Base-by-base conservation (phyloP, 257 asterid species). In the Jacaranda mimosifolia region DNA sequence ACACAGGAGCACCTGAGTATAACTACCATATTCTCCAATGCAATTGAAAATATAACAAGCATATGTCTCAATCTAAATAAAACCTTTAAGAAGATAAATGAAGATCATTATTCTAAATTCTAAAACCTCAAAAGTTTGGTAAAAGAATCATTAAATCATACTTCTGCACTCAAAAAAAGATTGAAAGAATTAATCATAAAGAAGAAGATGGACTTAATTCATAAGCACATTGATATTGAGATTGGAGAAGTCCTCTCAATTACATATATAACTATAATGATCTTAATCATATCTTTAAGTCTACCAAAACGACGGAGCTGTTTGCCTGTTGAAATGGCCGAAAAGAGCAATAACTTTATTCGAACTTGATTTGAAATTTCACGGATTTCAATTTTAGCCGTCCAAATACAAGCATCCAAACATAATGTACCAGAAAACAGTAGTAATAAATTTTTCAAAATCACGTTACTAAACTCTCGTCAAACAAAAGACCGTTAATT, bases 381-480 rank as follows among this genome's bases (percentile, higher is more conserved):
- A 56, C 7, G 45, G 75, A 68, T 73, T 77, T 53, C 72, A 46
- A 70, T 35, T 65, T 11, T 9, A 58, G 51, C 40, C 75, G 71
- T 79, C 78, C 75, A 52, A 69, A 64, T 75, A 43, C 67, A 32
- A 75, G 39, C 52, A 42, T 43, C 68, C 9, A 53, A 71, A 4
- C n/a, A 3, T 11, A 70, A 59, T 42, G 73, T 67, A 63, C 45
- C 72, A 39, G 67, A 62, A 63, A 43, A 68, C 60, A 42, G 26
- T n/a, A 57, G 57, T 32, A 68, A 67, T 10, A 49, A 78, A 12
- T 21, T 14, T 58, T 60, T 18, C 4, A 72, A 52, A 55, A 78
- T 45, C 68, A 48, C 60, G 63, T 17, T 56, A 63, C 51, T 18
- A 26, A 77, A 73, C 68, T 26, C 57, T 49, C 21, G 68, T 66